Base-by-base conservation (phyloP, 139 green algal genomes). In the Tetradesmus lagerheimii region DNA sequence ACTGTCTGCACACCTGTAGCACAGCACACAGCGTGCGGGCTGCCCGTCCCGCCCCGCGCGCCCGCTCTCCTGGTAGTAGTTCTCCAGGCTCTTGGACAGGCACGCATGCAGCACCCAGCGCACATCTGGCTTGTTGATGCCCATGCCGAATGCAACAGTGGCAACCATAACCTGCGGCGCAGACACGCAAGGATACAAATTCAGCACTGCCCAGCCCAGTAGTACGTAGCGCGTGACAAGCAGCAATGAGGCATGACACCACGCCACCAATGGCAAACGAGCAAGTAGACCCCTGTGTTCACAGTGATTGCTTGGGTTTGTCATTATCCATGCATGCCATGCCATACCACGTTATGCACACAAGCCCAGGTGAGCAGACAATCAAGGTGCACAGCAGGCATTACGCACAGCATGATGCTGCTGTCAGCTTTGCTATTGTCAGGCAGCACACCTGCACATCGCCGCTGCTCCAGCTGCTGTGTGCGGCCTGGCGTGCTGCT, bases 91-190 rank as follows among this genome's bases (percentile, higher is more conserved):
- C 84, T 96, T 96, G 80, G 89, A 93, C 85, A 97, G 87, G 18
- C 66, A 93, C 89, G 94, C 93, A 87, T 97, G 95, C 35, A 97
- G 86, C 43, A 98, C 96, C 90, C 96, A 98, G 47, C 96, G 96
- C 71, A 98, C 96, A 89, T 97, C 90, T 14, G 95, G 92, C 87
- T 98, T 96, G 92, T 97, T 95, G 87, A 98, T 96, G 66, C 96
- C 96, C 95, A 98, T 98, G 85, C 96, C 97, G 87, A 99, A 99
- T 0, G 97, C 97, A 23, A 99, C 93, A 1, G 97, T 99, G 0
- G 97, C 97, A 1, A 95, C 95, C 23, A 99, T 96, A 1, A 98
- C 83, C 83, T 88, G 83, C 0, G 5, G n/a, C 5, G 23, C 20
- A 71, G 57, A n/a, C n/a, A n/a, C n/a, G n/a, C n/a, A n/a, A n/a